Conservation (phyloP, 73 alveolate species). For the Tetrahymena elliotti region DNA sequence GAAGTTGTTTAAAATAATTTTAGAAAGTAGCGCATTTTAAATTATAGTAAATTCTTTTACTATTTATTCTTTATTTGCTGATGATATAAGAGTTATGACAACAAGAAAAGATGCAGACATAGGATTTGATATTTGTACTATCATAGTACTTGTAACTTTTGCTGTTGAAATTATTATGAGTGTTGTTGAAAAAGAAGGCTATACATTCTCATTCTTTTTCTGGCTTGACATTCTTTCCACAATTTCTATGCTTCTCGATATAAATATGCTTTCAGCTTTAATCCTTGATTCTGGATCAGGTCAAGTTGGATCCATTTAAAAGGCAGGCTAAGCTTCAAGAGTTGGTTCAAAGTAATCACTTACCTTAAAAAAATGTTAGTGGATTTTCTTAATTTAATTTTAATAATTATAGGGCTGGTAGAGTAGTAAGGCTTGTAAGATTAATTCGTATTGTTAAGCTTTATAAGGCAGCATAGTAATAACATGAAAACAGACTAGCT, state of each 20-base stretch:
- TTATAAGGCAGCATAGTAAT: slow-evolving; percentile 54
- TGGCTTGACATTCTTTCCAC: slow-evolving; percentile 72
- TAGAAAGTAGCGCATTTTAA: slow-evolving; percentile 9
- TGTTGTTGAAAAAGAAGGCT: slow-evolving; percentile 36
- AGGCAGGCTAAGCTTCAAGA: slow-evolving; percentile 48
- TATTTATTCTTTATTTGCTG: slow-evolving; percentile 74
- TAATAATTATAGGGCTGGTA: slow-evolving; percentile 37
- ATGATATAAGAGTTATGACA: slow-evolving; percentile 62
- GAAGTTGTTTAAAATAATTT: neutral
- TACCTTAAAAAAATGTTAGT: neutral
- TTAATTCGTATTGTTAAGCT: slow-evolving; percentile 72
- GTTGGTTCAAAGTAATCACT: slow-evolving; percentile 8
- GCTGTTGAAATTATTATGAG: slow-evolving; percentile 55
- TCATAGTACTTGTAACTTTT: neutral
- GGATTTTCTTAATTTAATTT: neutral
- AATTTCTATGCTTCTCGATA: slow-evolving; percentile 54
- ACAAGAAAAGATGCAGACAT: slow-evolving; percentile 56
- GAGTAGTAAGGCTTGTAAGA: slow-evolving; percentile 66
- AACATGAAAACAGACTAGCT: slow-evolving; percentile 10
- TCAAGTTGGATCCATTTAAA: slow-evolving; percentile 2
- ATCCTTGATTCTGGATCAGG: slow-evolving; percentile 33
- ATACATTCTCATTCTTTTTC: slow-evolving; percentile 48
- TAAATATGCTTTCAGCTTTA: slow-evolving; percentile 9
- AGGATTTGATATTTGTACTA: slow-evolving; percentile 9
- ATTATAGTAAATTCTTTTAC: slow-evolving; percentile 65